Conservation (phyloP, 805 yeast genomes). For the Yamadazyma phyllophila region DNA sequence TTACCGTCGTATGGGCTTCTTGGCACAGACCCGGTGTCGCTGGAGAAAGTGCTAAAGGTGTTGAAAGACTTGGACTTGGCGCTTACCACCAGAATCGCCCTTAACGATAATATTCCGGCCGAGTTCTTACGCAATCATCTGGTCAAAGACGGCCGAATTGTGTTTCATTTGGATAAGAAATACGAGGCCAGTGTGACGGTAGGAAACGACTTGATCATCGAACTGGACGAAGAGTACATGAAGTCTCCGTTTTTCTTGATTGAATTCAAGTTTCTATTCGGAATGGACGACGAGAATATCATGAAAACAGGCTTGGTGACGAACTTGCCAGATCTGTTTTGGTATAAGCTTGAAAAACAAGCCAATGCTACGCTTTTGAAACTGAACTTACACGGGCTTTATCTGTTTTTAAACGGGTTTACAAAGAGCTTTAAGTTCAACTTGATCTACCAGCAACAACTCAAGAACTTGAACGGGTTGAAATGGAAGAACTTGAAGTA, state of each 20-base stretch:
- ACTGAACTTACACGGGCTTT: constrained; percentile 50
- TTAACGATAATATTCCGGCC: constrained; percentile 60
- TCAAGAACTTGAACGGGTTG: constrained; percentile 46
- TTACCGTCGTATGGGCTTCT: constrained; percentile 63
- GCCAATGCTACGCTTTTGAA: constrained; percentile 52
- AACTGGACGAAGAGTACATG: constrained; percentile 46
- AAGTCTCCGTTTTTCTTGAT: constrained; percentile 72
- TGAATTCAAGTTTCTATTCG: constrained; percentile 67
- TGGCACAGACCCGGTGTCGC: constrained; percentile 47
- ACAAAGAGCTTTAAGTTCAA: constrained; percentile 65
- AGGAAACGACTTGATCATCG: constrained; percentile 53
- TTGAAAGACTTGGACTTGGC: constrained; percentile 69
- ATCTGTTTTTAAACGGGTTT: constrained; percentile 56
- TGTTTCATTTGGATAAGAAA: constrained; percentile 58
- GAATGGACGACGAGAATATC: constrained; percentile 37
- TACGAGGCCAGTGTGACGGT: constrained; percentile 65
- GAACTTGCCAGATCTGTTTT: constrained; percentile 28
- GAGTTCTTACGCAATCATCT: constrained; percentile 56
- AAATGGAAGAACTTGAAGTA: constrained; percentile 64
- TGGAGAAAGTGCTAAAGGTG: constrained; percentile 56
- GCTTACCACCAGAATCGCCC: constrained; percentile 71
- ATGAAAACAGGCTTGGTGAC: constrained; percentile 29
- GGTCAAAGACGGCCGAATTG: constrained; percentile 74
- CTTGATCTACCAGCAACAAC: constrained; percentile 51
- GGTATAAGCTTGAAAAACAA: constrained; percentile 48